Evolutionary conservation across 352 stramenopile species (phyloP), one percentile per base, ranked within the genome.

Genomic region (Globisporangium camurandrum): DNA sequence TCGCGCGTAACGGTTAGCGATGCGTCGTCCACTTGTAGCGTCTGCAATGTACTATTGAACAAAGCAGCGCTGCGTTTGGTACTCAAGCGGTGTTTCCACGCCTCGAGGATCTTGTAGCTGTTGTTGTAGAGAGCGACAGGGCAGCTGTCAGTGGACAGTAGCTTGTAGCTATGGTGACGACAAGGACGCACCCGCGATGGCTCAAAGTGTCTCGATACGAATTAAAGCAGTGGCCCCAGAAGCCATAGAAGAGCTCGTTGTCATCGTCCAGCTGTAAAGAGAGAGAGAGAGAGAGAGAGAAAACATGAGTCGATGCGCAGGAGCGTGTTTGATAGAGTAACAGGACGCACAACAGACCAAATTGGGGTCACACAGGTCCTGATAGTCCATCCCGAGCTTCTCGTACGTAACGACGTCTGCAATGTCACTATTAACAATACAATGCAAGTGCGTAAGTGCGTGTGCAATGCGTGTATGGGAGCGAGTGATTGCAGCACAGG

Each of bases 181-280:
- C 47, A 19, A 60, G 51, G 19, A 52, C 55, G 59, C 75, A 90
- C 40, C 88, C 88, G 31, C 57, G 52, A 62, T 97, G 89, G 20
- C 86, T 78, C 39, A 66, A 51, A 0, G 87, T 75, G 48, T 88
- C 71, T 24, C 85, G 66, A 55, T 97, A 97, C 16, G 77, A 64
- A 59, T 96, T 92, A 39, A 84, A 69, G 50, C 84, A 97, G 46
- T 71, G 78, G 26, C 86, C 86, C 89, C 89, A 97, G 61, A 97
- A 97, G 9, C 86, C 87, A 53, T 95, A 95, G 56, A 97, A 97
- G 49, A 88, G 27, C 41, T 77, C 56, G n/a, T 75, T 70, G 52
- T 92, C 76, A 52, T 95, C 68, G 34, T 71, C 66, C 14, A 95
- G 54, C 79, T 86, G 45, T 10, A 45, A n/a, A 12, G 22, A 23